A percentile compares a stretch with the other conserved stretches of the same genome.
Evolutionary conservation across 768 basidiomycete species (phyloP).

Genomic region (Suillus clintonianus): DNA sequence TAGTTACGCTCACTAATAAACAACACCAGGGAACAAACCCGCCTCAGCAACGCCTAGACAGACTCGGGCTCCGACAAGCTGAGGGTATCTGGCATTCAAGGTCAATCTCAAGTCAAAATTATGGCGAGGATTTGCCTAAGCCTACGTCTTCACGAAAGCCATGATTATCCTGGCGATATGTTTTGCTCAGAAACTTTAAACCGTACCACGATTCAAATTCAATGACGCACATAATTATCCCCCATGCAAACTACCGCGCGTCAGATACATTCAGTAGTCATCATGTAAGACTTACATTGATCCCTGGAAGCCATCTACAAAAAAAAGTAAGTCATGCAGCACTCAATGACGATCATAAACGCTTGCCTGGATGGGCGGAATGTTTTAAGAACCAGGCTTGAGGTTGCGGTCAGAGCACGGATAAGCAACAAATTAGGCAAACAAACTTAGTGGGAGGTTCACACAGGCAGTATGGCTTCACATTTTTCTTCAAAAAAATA

Average conservation of each 20-base stretch:
- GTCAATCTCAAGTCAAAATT: background rate
- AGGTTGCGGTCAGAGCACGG: background rate
- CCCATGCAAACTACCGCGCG: constrained; percentile 50
- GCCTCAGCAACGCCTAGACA: constrained; percentile 69
- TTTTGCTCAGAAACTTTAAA: background rate
- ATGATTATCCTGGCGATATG: constrained; percentile 50
- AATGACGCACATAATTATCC: constrained; percentile 53
- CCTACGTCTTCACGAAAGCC: constrained; percentile 68
- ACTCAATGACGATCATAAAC: constrained; percentile 16
- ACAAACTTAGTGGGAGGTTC: constrained; percentile 68
- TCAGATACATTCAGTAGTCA: background rate
- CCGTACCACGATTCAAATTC: background rate
- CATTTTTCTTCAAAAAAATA: background rate
- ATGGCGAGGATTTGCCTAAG: background rate
- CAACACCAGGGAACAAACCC: constrained; percentile 72
- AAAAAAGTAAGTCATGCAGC: background rate
- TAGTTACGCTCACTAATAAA: constrained; percentile 57
- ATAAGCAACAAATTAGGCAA: background rate
- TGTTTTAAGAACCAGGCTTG: constrained; percentile 50
- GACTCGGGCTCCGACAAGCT: constrained; percentile 58
- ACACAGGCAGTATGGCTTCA: constrained; percentile 35
- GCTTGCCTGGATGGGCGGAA: constrained; percentile 59
- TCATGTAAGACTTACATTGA: constrained; percentile 46
- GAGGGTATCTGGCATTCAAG: constrained; percentile 49
- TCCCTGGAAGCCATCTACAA: constrained; percentile 62